Evolutionary conservation across 2,329 filamentous ascomycete species (phyloP).

Genomic region (Colletotrichum endophyticum): DNA sequence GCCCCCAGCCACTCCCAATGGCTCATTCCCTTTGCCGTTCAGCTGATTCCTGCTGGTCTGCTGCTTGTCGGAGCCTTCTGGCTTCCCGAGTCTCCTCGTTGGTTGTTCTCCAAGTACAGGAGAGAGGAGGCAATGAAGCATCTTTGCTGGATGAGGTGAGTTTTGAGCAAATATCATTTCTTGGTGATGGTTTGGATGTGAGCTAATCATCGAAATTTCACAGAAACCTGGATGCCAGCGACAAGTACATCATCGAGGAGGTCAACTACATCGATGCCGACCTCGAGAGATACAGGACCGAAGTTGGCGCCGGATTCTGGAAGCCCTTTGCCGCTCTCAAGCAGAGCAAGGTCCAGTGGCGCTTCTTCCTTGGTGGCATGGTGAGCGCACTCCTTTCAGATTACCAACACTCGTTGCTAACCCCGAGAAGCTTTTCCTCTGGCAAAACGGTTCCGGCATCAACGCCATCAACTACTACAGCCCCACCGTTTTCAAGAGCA

Average conservation of each 20-base stretch:
- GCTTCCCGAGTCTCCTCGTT: slow-evolving; percentile 71
- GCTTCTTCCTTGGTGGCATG: slow-evolving; percentile 75
- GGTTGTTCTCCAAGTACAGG: slow-evolving; percentile 68
- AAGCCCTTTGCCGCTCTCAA: slow-evolving; percentile 68
- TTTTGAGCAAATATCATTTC: neutral
- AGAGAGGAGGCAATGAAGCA: slow-evolving; percentile 63
- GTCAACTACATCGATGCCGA: slow-evolving; percentile 73
- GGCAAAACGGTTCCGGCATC: slow-evolving; percentile 76
- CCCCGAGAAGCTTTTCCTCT: slow-evolving; percentile 67
- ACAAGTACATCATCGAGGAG: slow-evolving; percentile 76
- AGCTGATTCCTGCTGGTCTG: slow-evolving; percentile 70
- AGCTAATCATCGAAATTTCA: neutral
- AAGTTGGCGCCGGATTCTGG: slow-evolving; percentile 76
- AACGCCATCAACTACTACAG: slow-evolving; percentile 81
- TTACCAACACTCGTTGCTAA: neutral
- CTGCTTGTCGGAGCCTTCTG: slow-evolving; percentile 64
- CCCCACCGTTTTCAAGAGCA: slow-evolving; percentile 68
- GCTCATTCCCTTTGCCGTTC: slow-evolving; percentile 69
- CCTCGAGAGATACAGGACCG: slow-evolving; percentile 65
- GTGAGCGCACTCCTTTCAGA: neutral
- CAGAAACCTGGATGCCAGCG: slow-evolving; percentile 52
- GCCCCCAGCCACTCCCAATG: slow-evolving; percentile 58
- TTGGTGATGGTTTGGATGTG: neutral
- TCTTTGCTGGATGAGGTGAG: slow-evolving; percentile 62
- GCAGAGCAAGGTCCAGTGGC: slow-evolving; percentile 66